phyloP scores from a whole-genome alignment of 2,329 filamentous ascomycete genomes.

The Colletotrichum lini region DNA sequence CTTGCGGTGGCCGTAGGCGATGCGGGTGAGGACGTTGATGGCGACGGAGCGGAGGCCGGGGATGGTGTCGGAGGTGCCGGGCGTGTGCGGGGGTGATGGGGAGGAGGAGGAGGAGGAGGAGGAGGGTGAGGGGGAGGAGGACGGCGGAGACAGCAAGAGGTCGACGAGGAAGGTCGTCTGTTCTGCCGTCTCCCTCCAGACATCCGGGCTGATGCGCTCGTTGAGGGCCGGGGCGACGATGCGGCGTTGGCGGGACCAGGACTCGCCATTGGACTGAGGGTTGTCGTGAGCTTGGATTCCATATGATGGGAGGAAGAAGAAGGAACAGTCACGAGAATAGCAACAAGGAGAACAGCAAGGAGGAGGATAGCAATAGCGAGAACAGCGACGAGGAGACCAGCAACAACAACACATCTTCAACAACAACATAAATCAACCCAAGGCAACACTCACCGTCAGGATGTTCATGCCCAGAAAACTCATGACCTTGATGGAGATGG shows the following conservation, averaged over 20 bases:
- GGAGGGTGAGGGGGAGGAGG: neutral
- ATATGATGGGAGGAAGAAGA: neutral
- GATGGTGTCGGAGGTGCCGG: conserved; percentile 47
- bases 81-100: conserved; percentile 36
- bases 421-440: too few species aligned
- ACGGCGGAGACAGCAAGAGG: conserved; percentile 44
- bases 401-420: too few species aligned
- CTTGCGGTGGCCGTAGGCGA: conserved; percentile 51
- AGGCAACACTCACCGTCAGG: conserved; percentile 46
- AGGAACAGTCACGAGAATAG: too few species aligned
- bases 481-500: conserved; percentile 48
- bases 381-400: too few species aligned
- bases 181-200: conserved; percentile 52
- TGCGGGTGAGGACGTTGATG: conserved; percentile 55
- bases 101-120: too few species aligned
- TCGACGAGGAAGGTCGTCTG: conserved; percentile 51
- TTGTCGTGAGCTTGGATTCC: neutral
- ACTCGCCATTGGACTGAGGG: conserved; percentile 46
- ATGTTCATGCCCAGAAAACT: conserved; percentile 53
- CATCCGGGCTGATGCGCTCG: conserved; percentile 52
- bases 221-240: conserved; percentile 54
- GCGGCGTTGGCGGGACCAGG: conserved; percentile 52
- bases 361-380: too few species aligned
- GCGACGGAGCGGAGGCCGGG: conserved; percentile 51
- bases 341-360: too few species aligned